phyloP scores from a whole-genome alignment of 257 asterid genomes.

The Solanum sitiens region DNA sequence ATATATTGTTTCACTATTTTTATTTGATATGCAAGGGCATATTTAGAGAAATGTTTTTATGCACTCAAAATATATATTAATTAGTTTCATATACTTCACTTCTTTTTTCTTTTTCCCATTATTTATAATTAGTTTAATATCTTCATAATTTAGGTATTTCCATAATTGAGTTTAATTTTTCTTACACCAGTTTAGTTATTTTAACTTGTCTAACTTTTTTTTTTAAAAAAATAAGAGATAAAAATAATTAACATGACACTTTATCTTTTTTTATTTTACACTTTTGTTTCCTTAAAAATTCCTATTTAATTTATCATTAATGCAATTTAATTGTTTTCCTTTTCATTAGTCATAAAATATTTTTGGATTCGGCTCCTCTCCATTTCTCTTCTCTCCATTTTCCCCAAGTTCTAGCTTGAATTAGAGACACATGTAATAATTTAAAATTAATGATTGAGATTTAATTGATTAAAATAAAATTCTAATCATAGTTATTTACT shows the following conservation, averaged over 20 bases:
- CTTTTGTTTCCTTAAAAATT: not conserved
- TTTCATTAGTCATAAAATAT: not conserved
- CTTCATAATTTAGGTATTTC: not conserved
- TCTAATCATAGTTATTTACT: too few species aligned
- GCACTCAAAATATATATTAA: too few species aligned
- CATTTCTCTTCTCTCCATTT: too few species aligned
- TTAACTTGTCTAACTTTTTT: not conserved
- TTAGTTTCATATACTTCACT: too few species aligned
- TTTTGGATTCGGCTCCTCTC: too few species aligned
- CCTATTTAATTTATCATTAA: not conserved
- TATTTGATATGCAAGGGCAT: not conserved
- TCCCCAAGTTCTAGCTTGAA: too few species aligned
- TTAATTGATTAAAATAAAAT: too few species aligned
- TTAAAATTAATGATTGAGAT: too few species aligned
- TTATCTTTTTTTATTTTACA: not conserved
- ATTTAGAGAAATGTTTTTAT: not conserved
- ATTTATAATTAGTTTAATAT: not conserved
- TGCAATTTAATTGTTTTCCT: not conserved
- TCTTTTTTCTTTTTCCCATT: too few species aligned
- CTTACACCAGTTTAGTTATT: not conserved
- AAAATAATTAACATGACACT: not conserved
- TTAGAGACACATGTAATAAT: too few species aligned
- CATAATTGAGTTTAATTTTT: not conserved
- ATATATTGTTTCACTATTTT: not conserved
- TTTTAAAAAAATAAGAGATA: not conserved